Base-by-base conservation (phyloP, 345 rosid species). In the Pugionium cornutum region DNA sequence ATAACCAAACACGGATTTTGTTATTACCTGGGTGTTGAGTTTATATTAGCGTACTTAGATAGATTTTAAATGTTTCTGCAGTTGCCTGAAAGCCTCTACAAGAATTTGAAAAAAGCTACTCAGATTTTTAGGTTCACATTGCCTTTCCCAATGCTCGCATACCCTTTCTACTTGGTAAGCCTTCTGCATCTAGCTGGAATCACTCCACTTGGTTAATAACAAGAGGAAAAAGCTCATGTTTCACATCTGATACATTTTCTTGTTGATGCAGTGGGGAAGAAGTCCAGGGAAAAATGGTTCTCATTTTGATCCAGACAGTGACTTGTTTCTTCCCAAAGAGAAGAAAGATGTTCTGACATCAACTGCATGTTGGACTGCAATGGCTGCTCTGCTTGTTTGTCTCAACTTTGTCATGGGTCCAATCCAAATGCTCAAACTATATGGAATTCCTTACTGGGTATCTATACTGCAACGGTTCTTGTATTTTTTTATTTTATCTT, bases 211-310 rank as follows among this genome's bases (percentile, higher is more conserved):
- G 36, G 67, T 36, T 65, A 43, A 47, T 28, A 47, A 33, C 68
- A 41, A 40, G 52, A 37, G 18, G 4, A 2, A 29, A 39, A 67
- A 27, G 34, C 52, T 73, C 9, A 66, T 53, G 59, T 33, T 66
- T 42, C 27, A 52, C 10, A 27, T 72, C 28, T 62, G 61, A 30
- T 53, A 57, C 18, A 18, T 18, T 18, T 2, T 56, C 10, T 18
- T 72, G 18, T 18, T 62, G 61, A 30, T 53, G 57, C 82, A 91
- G 98, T 91, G 89, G 89, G 25, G 69, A 39, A 49, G 98, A 72
- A 89, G 92, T 76, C 98, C 98, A 1, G 96, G 98, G 45, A 89
- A 91, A 78, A 84, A 78, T 35, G 98, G 98, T 7, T 91, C 96
- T 36, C 98, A 91, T 67, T 91, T 76, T 76, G 71, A 85, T 57